Evolutionary conservation across 768 basidiomycete genomes (phyloP).

Genomic region (Tylopilus felleus): DNA sequence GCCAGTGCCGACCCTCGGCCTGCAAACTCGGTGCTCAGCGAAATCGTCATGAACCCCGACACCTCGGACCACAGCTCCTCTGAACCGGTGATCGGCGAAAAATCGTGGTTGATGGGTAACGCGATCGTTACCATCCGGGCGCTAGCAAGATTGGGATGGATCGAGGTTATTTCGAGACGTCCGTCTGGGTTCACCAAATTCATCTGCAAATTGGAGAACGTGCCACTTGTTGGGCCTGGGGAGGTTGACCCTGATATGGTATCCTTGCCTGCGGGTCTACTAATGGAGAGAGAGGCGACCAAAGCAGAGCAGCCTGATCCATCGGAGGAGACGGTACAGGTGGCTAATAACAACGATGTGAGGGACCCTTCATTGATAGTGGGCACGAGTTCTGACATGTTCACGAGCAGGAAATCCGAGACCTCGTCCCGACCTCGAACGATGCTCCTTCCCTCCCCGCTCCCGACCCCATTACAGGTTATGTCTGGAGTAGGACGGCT

Average conservation of each 20-base stretch:
- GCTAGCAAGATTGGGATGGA: conserved; percentile 76
- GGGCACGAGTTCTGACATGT: conserved; percentile 5
- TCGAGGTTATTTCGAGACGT: conserved; percentile 78
- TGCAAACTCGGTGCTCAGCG: conserved; percentile 70
- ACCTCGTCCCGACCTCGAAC: conserved; percentile 2
- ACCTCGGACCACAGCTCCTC: conserved; percentile 26
- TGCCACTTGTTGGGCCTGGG: conserved; percentile 79
- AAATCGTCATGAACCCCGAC: conserved; percentile 68
- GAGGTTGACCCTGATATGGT: conserved; percentile 79
- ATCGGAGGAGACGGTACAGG: conserved; percentile 17
- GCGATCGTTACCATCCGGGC: conserved; percentile 80
- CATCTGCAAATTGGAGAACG: conserved; percentile 83
- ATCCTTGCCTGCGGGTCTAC: conserved; percentile 66
- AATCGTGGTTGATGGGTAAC: conserved; percentile 85
- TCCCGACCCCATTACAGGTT: conserved; percentile 78
- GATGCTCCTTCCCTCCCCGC: conserved; percentile 28
- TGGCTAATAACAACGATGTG: conserved; percentile 4
- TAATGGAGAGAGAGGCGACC: conserved; percentile 59
- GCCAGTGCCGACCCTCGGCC: conserved; percentile 92
- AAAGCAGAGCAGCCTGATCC: conserved; percentile 29
- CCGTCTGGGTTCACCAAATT: conserved; percentile 88
- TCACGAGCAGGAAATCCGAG: conserved; percentile 22
- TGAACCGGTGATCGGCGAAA: conserved; percentile 50
- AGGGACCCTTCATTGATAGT: background rate
- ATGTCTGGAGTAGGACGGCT: conserved; percentile 83